These are phyloP conservation scores for Myxozyma monticola DNA, from an alignment of 805 yeast genomes.

Conservation along the genomic window DNA sequence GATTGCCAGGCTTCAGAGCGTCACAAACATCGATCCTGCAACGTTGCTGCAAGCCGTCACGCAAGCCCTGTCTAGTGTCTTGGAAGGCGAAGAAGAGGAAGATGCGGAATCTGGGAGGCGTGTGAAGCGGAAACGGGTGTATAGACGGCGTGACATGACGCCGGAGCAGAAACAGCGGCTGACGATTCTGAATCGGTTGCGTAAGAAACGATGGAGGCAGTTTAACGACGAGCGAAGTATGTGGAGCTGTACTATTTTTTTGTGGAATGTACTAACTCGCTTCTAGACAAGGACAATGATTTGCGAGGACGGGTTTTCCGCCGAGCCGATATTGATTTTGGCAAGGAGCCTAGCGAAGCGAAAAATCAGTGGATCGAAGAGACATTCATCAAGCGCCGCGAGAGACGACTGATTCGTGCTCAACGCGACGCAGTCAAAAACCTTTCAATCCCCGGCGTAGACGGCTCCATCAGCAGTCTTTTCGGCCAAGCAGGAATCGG, in stretches of 20 bases:
- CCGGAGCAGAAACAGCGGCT: slow-evolving; percentile 54
- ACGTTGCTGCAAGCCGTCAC: slow-evolving; percentile 28
- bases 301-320: slow-evolving; percentile 73
- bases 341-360: slow-evolving; percentile 55
- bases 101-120: neutral
- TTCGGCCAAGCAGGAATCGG: slow-evolving; percentile 25
- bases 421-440: slow-evolving; percentile 10
- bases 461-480: slow-evolving; percentile 5
- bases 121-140: neutral
- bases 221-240: slow-evolving; percentile 65
- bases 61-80: slow-evolving; percentile 19
- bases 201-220: slow-evolving; percentile 83
- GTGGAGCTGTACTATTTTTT: neutral
- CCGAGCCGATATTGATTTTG: slow-evolving; percentile 68
- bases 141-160: slow-evolving; percentile 19
- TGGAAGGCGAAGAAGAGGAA: slow-evolving; percentile 19
- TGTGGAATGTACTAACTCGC: neutral
- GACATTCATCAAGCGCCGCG: slow-evolving; percentile 68
- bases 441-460: slow-evolving; percentile 6
- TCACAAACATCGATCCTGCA: slow-evolving; percentile 24
- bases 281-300: slow-evolving; percentile 72
- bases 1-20: slow-evolving; percentile 24
- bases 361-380: slow-evolving; percentile 66
- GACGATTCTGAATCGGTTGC: slow-evolving; percentile 66
- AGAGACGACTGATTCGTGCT: slow-evolving; percentile 53